Conservation (phyloP, 2,329 filamentous ascomycete genomes). For the Beauveria sp. region DNA sequence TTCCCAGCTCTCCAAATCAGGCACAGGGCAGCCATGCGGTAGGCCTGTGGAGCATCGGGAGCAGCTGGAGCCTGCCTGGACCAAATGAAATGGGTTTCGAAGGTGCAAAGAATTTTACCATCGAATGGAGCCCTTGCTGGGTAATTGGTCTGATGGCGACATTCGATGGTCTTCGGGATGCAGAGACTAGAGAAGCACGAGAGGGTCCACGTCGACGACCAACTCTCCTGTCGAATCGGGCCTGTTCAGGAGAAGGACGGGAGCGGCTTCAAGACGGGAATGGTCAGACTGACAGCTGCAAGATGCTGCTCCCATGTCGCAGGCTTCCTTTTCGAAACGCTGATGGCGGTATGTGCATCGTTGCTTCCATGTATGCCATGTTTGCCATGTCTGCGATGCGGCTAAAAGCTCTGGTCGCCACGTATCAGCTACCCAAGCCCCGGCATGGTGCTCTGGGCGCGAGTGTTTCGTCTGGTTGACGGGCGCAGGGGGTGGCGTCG, state of each 20-base stretch:
- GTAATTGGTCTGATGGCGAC: neutral
- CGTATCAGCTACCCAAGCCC: neutral
- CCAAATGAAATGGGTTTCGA: neutral
- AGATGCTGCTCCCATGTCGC: neutral
- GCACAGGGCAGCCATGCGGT: slow-evolving; percentile 1
- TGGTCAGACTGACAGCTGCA: neutral
- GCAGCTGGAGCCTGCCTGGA: neutral
- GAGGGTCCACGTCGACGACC: neutral
- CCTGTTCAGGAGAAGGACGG: neutral
- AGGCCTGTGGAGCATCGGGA: neutral
- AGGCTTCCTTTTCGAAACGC: neutral
- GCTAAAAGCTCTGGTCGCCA: neutral
- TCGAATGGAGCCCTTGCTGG: neutral
- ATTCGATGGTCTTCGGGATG: neutral
- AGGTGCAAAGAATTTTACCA: neutral
- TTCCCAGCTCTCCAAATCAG: neutral
- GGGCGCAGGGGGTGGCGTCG: neutral
- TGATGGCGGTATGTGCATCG: neutral
- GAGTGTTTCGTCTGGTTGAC: slow-evolving; percentile 4
- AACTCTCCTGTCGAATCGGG: neutral
- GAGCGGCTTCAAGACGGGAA: slow-evolving; percentile 5
- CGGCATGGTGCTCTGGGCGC: neutral
- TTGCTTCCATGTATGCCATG: neutral
- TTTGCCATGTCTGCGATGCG: neutral
- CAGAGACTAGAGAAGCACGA: neutral